A percentile compares a stretch with the other conserved stretches of the same genome.
phyloP scores from a whole-genome alignment of 2,329 filamentous ascomycete species.

The Septoria petroselini region DNA sequence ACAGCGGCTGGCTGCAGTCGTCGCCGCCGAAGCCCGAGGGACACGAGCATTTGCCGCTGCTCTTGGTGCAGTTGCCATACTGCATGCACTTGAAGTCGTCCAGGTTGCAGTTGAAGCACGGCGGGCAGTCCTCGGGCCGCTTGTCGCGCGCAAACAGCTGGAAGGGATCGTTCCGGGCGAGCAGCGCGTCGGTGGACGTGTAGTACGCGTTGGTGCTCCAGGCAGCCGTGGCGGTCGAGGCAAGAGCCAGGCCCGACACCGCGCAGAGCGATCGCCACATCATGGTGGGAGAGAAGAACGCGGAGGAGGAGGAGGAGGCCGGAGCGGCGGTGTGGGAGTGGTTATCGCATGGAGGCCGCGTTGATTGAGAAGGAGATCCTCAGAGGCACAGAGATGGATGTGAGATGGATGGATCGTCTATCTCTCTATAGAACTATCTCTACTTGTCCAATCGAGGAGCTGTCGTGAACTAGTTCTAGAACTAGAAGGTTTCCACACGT shows the following conservation, averaged over 20 bases:
- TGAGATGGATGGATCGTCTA: too few relatives aligned
- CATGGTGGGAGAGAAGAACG: too few relatives aligned
- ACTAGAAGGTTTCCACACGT: too few relatives aligned
- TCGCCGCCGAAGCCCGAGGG: slow-evolving; percentile 90
- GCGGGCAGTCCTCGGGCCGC: slow-evolving; percentile 73
- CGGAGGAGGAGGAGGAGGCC: slow-evolving; percentile 16
- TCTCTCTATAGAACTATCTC: too few relatives aligned
- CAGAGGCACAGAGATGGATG: neutral
- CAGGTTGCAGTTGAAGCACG: slow-evolving; percentile 97
- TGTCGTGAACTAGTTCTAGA: too few relatives aligned
- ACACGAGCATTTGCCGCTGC: slow-evolving; percentile 88
- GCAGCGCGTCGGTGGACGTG: slow-evolving; percentile 32
- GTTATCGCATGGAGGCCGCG: slow-evolving; percentile 1
- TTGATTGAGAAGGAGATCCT: neutral
- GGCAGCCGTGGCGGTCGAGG: slow-evolving; percentile 22
- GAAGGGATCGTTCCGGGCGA: slow-evolving; percentile 25
- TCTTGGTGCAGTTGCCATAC: slow-evolving; percentile 82
- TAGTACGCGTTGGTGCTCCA: slow-evolving; percentile 30
- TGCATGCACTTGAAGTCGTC: slow-evolving; percentile 89
- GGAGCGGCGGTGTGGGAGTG: slow-evolving; percentile 4
- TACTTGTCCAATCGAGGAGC: too few relatives aligned
- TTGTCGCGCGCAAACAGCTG: slow-evolving; percentile 61
- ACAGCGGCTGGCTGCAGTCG: slow-evolving; percentile 87
- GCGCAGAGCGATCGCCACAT: slow-evolving; percentile 31
- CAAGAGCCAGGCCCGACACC: slow-evolving; percentile 26